phyloP scores from a whole-genome alignment of 495 filamentous ascomycete species.

The Daldinia bambusicola region DNA sequence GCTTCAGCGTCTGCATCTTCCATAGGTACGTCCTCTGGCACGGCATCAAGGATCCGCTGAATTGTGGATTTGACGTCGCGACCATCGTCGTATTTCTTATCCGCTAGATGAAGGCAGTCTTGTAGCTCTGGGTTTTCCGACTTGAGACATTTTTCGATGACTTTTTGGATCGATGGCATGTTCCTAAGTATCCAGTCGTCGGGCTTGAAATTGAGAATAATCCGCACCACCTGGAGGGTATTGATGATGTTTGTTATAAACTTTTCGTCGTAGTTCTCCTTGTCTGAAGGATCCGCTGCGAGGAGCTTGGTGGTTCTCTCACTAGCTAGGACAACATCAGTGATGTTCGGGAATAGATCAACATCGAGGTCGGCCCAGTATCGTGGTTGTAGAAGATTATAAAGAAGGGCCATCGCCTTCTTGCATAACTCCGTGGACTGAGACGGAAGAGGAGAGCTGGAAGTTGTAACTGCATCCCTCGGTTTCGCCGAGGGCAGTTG shows the following conservation, averaged over 20 bases:
- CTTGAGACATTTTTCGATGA: slow-evolving; percentile 88
- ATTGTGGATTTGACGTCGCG: slow-evolving; percentile 73
- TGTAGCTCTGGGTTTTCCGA: slow-evolving; percentile 90
- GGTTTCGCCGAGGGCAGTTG: slow-evolving; percentile 74
- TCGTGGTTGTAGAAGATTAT: slow-evolving; percentile 83
- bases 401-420: slow-evolving; percentile 83
- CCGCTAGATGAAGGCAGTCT: slow-evolving; percentile 81
- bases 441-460: slow-evolving; percentile 61
- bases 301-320: slow-evolving; percentile 77
- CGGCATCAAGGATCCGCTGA: slow-evolving; percentile 84
- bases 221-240: slow-evolving; percentile 86
- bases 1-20: slow-evolving; percentile 91
- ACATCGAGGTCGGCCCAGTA: slow-evolving; percentile 95
- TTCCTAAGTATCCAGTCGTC: slow-evolving; percentile 90
- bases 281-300: slow-evolving; percentile 79
- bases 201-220: slow-evolving; percentile 83
- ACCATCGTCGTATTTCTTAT: slow-evolving; percentile 71
- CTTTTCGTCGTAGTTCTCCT: slow-evolving; percentile 85
- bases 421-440: slow-evolving; percentile 77
- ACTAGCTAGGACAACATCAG: slow-evolving; percentile 79
- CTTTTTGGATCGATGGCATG: slow-evolving; percentile 79
- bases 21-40: slow-evolving; percentile 87
- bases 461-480: slow-evolving; percentile 63
- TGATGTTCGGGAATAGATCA: slow-evolving; percentile 89
- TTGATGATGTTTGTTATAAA: slow-evolving; percentile 88